Conservation (phyloP, 2,329 filamentous ascomycete genomes). For the Furcasterigmium furcatum region DNA sequence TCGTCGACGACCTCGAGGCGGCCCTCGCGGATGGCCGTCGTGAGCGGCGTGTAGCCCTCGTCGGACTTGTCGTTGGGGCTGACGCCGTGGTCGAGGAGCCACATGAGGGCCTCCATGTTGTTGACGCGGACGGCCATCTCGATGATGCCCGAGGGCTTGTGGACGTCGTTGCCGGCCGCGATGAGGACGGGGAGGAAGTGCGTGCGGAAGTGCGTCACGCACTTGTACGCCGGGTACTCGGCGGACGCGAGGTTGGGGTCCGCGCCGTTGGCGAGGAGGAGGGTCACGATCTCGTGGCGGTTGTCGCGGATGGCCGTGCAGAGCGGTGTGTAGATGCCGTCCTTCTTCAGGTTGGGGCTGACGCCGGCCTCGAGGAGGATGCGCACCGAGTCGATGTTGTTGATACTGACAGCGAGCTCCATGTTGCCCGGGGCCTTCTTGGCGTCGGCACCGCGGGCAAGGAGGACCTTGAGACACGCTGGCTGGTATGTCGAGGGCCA, state of each 20-base stretch:
- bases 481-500: conserved; percentile 63
- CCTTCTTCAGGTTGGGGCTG: conserved; percentile 59
- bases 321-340: conserved; percentile 64
- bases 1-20: conserved; percentile 56
- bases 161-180: conserved; percentile 56
- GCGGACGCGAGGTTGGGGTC: conserved; percentile 60
- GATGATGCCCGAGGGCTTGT: conserved; percentile 60
- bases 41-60: conserved; percentile 59
- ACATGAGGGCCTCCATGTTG: conserved; percentile 57
- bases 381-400: conserved; percentile 59
- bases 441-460: conserved; percentile 55
- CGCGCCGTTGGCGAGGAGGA: conserved; percentile 54
- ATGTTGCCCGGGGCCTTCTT: conserved; percentile 60
- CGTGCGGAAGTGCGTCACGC: conserved; percentile 61
- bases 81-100: conserved; percentile 57
- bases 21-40: conserved; percentile 62
- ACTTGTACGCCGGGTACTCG: conserved; percentile 67
- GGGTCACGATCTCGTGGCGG: conserved; percentile 55
- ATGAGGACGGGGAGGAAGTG: conserved; percentile 59
- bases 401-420: conserved; percentile 61
- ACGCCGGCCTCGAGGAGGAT: conserved; percentile 56
- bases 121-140: conserved; percentile 62
- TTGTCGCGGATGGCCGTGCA: conserved; percentile 68
- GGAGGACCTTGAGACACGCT: conserved; percentile 54
- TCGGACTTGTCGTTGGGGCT: conserved; percentile 57